Percentiles rank a stretch among this genome's conserved stretches.
phyloP scores from a whole-genome alignment of 208 protist species.

The Crithidia expoeki region DNA sequence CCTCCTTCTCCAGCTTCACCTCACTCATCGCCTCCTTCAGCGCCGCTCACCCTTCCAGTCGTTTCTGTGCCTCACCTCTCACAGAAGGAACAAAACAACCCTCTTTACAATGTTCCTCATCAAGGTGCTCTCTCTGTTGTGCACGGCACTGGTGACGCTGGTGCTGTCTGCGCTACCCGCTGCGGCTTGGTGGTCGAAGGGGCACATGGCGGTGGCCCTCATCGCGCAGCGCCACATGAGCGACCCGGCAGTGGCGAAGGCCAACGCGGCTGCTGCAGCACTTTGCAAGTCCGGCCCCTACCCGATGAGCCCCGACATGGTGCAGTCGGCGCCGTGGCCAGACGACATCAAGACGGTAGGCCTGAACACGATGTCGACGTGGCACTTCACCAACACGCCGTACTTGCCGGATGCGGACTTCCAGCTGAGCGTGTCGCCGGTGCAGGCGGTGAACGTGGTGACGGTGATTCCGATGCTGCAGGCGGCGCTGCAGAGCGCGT shows the following conservation, averaged over 20 bases:
- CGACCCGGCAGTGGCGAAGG: slow-evolving; percentile 10
- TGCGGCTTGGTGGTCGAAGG: slow-evolving; percentile 49
- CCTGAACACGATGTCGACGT: slow-evolving; percentile 35
- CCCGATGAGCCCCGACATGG: slow-evolving; percentile 44
- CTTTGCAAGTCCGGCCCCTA: slow-evolving; percentile 38
- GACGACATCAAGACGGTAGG: slow-evolving; percentile 49
- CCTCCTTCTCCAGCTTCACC: not conserved
- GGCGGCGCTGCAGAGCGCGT: slow-evolving; percentile 15
- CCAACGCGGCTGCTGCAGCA: slow-evolving; percentile 9
- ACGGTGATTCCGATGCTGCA: slow-evolving; percentile 36
- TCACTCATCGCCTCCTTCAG: not conserved
- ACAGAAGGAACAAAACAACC: not conserved
- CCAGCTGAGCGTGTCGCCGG: slow-evolving; percentile 19
- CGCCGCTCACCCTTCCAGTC: too few relatives aligned
- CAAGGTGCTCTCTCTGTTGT: not conserved
- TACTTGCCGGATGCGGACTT: slow-evolving; percentile 36
- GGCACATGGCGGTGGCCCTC: slow-evolving; percentile 62
- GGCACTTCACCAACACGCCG: slow-evolving; percentile 58
- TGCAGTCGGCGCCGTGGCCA: slow-evolving; percentile 50
- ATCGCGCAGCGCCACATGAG: slow-evolving; percentile 48
- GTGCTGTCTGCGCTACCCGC: not conserved
- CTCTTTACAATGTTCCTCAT: not conserved
- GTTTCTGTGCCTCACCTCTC: not conserved
- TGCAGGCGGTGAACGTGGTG: slow-evolving; percentile 42
- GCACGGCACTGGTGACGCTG: not conserved